Evolutionary conservation across 805 yeast genomes (phyloP).

Genomic region (Priceomyces melissophilus): DNA sequence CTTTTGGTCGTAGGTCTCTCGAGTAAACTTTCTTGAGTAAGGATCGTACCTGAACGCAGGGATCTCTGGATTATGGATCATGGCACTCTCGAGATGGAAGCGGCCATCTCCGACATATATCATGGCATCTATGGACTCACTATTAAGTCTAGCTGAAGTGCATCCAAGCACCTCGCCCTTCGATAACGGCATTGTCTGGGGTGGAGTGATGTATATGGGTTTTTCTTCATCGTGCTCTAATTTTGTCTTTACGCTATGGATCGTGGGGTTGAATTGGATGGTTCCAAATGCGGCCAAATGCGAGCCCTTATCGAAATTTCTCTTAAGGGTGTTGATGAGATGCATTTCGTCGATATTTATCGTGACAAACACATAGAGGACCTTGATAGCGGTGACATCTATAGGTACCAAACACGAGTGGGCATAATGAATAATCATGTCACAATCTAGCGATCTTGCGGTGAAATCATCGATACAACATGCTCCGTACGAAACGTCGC

Average conservation of each 20-base stretch:
- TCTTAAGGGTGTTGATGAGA: slow-evolving; percentile 67
- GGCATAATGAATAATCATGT: slow-evolving; percentile 92
- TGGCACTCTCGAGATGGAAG: slow-evolving; percentile 90
- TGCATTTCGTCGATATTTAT: slow-evolving; percentile 84
- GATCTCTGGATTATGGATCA: slow-evolving; percentile 93
- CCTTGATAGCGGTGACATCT: slow-evolving; percentile 86
- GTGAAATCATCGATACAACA: slow-evolving; percentile 97
- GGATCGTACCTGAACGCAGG: slow-evolving; percentile 96
- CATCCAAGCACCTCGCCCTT: slow-evolving; percentile 97
- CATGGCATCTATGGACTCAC: slow-evolving; percentile 68
- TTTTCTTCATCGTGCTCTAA: slow-evolving; percentile 48
- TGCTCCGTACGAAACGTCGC: slow-evolving; percentile 98
- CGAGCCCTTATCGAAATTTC: slow-evolving; percentile 62
- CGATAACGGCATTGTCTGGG: slow-evolving; percentile 89
- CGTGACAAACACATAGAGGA: slow-evolving; percentile 92
- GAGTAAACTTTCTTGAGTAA: slow-evolving; percentile 84
- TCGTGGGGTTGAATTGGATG: slow-evolving; percentile 93
- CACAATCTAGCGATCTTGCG: slow-evolving; percentile 90
- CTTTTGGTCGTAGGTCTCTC: slow-evolving; percentile 82
- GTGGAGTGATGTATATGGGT: slow-evolving; percentile 66
- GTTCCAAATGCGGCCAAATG: slow-evolving; percentile 88
- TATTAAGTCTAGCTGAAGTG: slow-evolving; percentile 79
- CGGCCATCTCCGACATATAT: slow-evolving; percentile 94
- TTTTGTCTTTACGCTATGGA: slow-evolving; percentile 70
- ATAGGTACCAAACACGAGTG: slow-evolving; percentile 96